Conservation (phyloP, 1,139 yeast genomes). For the Pichia sp. region DNA sequence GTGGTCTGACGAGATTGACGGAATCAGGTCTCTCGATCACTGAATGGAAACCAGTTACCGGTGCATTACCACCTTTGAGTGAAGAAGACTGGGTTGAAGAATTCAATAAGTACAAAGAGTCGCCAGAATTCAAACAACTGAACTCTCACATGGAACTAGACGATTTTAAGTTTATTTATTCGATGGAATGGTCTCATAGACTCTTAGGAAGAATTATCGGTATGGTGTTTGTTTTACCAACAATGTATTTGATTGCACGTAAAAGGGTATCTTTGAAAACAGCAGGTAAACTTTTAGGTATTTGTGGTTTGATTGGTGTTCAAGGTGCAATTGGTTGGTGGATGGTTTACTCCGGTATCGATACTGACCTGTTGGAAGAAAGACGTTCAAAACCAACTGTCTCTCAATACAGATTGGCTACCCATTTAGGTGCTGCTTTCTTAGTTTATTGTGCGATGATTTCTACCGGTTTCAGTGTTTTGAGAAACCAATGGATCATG, state of each 20-base stretch:
- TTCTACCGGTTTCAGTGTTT: constrained; percentile 79
- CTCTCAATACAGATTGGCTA: constrained; percentile 87
- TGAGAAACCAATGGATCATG: constrained; percentile 68
- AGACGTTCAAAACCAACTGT: constrained; percentile 91
- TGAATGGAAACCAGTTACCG: constrained; percentile 98
- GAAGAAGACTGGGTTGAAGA: constrained; percentile 81
- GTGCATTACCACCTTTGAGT: constrained; percentile 79
- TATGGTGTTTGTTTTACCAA: constrained; percentile 72
- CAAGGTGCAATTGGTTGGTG: constrained; percentile 99
- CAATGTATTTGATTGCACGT: constrained; percentile 65
- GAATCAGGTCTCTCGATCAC: constrained; percentile 95
- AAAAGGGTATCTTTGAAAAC: constrained; percentile 63
- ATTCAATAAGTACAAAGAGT: constrained; percentile 67
- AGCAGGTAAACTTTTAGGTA: constrained; percentile 58
- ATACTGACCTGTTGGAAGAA: constrained; percentile 68
- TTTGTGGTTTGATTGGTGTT: constrained; percentile 72
- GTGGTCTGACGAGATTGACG: constrained; percentile 90
- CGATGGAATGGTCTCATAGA: constrained; percentile 98
- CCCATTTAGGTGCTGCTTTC: constrained; percentile 94
- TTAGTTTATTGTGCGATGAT: constrained; percentile 80
- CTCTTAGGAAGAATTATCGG: constrained; percentile 91
- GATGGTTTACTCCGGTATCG: constrained; percentile 98
- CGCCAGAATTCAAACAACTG: constrained; percentile 87
- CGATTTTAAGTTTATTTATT: constrained; percentile 90
- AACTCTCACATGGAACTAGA: constrained; percentile 88